Percentiles rank a stretch among this genome's conserved stretches.
Evolutionary conservation across 2,329 filamentous ascomycete species (phyloP).

Genomic region (Coniella vitis): DNA sequence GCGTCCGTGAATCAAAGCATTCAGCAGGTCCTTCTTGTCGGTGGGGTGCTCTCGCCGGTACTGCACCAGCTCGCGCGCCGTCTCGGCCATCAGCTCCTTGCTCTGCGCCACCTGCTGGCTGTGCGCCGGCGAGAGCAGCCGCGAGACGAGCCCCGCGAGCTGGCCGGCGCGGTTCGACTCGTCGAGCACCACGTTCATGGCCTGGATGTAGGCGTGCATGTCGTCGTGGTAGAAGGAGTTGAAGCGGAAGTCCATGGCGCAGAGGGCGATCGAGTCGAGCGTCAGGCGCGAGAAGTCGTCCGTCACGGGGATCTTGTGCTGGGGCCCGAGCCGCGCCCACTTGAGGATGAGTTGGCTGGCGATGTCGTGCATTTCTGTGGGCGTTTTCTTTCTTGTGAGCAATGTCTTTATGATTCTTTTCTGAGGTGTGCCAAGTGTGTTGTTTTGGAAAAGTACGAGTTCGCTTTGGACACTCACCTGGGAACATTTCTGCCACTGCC

Average conservation of each 20-base stretch:
- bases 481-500: not conserved
- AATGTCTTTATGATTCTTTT: too few relatives aligned
- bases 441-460: not conserved
- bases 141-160: conserved; percentile 9
- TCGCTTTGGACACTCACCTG: not conserved
- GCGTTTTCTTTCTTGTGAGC: too few relatives aligned
- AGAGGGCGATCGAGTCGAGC: conserved; percentile 20
- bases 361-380: conserved; percentile 23
- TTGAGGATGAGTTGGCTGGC: conserved; percentile 15
- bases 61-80: conserved; percentile 38
- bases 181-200: conserved; percentile 34
- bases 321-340: conserved; percentile 26
- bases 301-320: conserved; percentile 34
- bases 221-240: conserved; percentile 52
- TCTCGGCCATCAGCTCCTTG: conserved; percentile 31
- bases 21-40: conserved; percentile 43
- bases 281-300: conserved; percentile 44
- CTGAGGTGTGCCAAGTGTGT: not conserved
- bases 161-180: conserved; percentile 4
- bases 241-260: conserved; percentile 44
- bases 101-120: conserved; percentile 23
- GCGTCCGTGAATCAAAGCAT: conserved; percentile 43
- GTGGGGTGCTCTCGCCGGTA: conserved; percentile 35
- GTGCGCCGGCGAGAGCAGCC: conserved; percentile 11
- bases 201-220: conserved; percentile 49